phyloP scores from a whole-genome alignment of 495 filamentous ascomycete species.

The Penicillium riverlandense region DNA sequence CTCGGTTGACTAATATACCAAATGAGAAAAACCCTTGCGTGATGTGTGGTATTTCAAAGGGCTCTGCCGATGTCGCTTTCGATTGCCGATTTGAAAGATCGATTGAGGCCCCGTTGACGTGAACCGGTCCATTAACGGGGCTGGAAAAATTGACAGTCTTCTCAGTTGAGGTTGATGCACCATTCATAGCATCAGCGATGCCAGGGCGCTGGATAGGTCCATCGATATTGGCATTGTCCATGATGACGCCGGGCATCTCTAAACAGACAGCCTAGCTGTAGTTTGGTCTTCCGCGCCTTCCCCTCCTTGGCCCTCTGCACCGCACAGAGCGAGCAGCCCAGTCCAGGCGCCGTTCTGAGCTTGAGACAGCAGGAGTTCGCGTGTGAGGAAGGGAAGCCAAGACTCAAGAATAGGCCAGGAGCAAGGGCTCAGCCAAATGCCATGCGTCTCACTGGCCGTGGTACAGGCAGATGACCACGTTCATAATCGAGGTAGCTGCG shows the following conservation, averaged over 20 bases:
- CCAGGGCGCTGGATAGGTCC: conserved; percentile 17
- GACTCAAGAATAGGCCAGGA: conserved; percentile 7
- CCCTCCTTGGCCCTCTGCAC: conserved; percentile 28
- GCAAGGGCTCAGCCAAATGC: conserved; percentile 17
- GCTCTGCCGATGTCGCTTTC: conserved; percentile 14
- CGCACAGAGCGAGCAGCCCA: conserved; percentile 18
- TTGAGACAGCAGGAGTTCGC: conserved; percentile 14
- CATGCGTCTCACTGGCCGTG: conserved; percentile 23
- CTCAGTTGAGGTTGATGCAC: conserved; percentile 8
- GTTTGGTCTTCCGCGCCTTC: conserved; percentile 14
- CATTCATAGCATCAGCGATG: conserved; percentile 20
- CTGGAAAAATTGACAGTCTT: conserved; percentile 7
- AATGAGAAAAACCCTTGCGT: conserved; percentile 68
- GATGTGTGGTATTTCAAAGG: conserved; percentile 74
- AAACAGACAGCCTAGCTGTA: not conserved
- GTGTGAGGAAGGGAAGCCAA: conserved; percentile 22
- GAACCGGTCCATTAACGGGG: conserved; percentile 20
- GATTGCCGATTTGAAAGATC: conserved; percentile 7
- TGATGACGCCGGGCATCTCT: conserved; percentile 44
- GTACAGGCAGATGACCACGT: conserved; percentile 7
- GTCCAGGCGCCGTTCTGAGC: conserved; percentile 9
- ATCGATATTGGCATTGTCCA: conserved; percentile 33
- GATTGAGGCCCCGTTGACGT: conserved; percentile 23
- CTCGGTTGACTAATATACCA: conserved; percentile 59
- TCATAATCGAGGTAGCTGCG: conserved; percentile 20